phyloP scores from a whole-genome alignment of 2,329 filamentous ascomycete species.

The Colletotrichum echinochloae region DNA sequence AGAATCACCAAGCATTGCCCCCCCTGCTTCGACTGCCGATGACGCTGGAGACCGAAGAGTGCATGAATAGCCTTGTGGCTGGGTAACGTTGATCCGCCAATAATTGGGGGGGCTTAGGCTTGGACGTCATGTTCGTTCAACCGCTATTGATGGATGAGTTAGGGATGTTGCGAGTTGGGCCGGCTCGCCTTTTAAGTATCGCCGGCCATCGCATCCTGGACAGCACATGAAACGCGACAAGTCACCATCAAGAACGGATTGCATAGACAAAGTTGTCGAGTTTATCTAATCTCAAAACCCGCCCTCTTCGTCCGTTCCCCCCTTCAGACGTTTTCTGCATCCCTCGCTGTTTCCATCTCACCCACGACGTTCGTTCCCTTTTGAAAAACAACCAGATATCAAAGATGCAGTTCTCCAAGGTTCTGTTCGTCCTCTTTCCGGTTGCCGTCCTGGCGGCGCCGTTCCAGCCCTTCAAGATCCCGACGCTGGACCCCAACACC shows the following conservation, averaged over 20 bases:
- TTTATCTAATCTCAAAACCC: constrained; percentile 19
- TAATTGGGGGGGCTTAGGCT: constrained; percentile 28
- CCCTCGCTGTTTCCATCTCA: not conserved
- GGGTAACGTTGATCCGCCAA: constrained; percentile 28
- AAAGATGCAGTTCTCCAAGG: constrained; percentile 43
- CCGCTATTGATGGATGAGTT: not conserved
- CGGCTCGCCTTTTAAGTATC: constrained; percentile 37
- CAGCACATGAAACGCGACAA: constrained; percentile 28
- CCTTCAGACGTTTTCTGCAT: constrained; percentile 12
- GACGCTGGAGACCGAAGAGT: constrained; percentile 28
- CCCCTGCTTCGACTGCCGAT: constrained; percentile 4
- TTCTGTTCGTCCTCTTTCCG: constrained; percentile 43
- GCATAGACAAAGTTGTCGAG: constrained; percentile 6
- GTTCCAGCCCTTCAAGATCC: constrained; percentile 37
- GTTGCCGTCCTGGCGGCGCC: constrained; percentile 42
- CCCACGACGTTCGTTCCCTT: not conserved
- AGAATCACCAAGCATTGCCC: not conserved
- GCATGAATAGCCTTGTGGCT: constrained; percentile 30
- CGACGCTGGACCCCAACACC: constrained; percentile 36
- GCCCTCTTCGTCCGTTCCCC: not conserved
- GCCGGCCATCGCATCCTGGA: constrained; percentile 11
- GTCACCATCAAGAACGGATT: not conserved
- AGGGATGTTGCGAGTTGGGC: not conserved
- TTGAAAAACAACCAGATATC: constrained; percentile 7
- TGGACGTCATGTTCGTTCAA: constrained; percentile 30